Base-by-base conservation (phyloP, 129 eudicot genomes). In the Pseudognaphalium luteoalbum region DNA sequence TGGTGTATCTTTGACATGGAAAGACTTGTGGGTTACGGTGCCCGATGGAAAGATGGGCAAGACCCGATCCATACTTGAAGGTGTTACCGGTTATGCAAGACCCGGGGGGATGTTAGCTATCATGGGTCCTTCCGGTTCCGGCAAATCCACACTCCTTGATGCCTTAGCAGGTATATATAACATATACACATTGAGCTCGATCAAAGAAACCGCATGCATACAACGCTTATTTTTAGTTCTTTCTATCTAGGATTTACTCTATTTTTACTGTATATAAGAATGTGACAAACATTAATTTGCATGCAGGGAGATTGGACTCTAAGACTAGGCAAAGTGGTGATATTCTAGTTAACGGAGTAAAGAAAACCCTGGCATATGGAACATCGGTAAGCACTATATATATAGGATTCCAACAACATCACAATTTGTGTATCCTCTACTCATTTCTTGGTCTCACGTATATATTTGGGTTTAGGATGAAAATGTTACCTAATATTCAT, bases 111-210 rank as follows among this genome's bases (percentile, higher is more conserved):
- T 85, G 42, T 81, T 87, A 70, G 92, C 92, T 1, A 82, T 87
- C 21, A 87, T 87, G 92, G 92, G 92, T 76, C 92, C 92, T 65
- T 87, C 92, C 17, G 92, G 88, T 12, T 84, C 81, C 0, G 91
- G 88, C 68, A 87, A 87, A 67, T 87, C 91, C 7, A 87, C 91
- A 4, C 92, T 87, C 42, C 86, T 87, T 54, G 92, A 85, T 41
- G 79, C 92, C 19, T 76, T 87, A 10, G 92, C 89, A 82, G 92
- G 92, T 87, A 80, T 71, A 25, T 25, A 0, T 51, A 10, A 3
- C 50, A 41, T n/a, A n/a, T n/a, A n/a, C n/a, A n/a, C n/a, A 66
- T 35, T 51, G 41, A 1, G 33, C 47, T 42, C n/a, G n/a, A n/a
- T n/a, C 32, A 74, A 74, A 11, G 30, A n/a, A n/a, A 35, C 9